Evolutionary conservation across 805 yeast genomes (phyloP).

Genomic region (Kluyveromyces dobzhanskii): DNA sequence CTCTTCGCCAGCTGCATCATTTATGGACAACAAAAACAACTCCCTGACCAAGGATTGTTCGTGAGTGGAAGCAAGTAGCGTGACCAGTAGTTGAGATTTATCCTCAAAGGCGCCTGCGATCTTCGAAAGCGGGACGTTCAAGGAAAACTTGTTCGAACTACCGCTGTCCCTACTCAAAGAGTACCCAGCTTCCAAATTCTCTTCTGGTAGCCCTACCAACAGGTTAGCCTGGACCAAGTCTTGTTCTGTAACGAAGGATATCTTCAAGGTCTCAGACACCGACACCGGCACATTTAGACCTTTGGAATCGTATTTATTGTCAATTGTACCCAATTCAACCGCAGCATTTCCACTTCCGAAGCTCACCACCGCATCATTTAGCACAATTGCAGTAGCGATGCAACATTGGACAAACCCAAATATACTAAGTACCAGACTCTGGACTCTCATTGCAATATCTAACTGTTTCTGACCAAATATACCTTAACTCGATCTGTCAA

Average conservation of each 20-base stretch:
- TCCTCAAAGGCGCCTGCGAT: slow-evolving; percentile 1
- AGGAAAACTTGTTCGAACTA: slow-evolving; percentile 11
- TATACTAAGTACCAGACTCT: not conserved
- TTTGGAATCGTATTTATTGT: not conserved
- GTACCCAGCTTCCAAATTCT: slow-evolving; percentile 17
- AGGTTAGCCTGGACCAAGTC: slow-evolving; percentile 6
- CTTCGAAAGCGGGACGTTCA: slow-evolving; percentile 7
- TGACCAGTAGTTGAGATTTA: not conserved
- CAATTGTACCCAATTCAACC: not conserved
- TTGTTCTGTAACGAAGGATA: not conserved
- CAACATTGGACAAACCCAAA: not conserved
- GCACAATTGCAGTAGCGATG: not conserved
- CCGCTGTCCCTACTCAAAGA: slow-evolving; percentile 15
- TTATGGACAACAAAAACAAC: not conserved
- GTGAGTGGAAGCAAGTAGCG: not conserved
- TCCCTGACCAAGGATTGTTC: not conserved
- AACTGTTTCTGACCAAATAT: too few relatives aligned
- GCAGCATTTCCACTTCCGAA: not conserved
- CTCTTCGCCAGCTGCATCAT: not conserved
- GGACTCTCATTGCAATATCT: too few relatives aligned
- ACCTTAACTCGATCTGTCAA: too few relatives aligned
- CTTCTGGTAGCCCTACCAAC: slow-evolving; percentile 20
- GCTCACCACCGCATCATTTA: not conserved
- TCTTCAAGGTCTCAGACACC: not conserved
- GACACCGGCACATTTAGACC: slow-evolving; percentile 1